Evolutionary conservation across 2,329 filamentous ascomycete genomes (phyloP).

Genomic region (Exophiala viscosa): DNA sequence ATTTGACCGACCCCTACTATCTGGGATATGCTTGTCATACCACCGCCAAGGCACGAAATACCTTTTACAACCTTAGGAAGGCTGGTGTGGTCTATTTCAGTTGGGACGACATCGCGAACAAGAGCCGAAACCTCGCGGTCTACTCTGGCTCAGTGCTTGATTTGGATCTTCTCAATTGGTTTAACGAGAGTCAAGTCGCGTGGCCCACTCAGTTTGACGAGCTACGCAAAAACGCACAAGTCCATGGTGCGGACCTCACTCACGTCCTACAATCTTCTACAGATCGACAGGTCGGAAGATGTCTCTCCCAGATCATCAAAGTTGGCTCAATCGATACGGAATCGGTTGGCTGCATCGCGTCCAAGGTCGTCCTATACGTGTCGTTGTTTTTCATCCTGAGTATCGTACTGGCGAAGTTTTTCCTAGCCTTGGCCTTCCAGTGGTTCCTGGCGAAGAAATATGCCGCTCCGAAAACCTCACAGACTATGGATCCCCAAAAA

Average conservation of each 20-base stretch:
- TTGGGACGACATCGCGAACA: slow-evolving; percentile 91
- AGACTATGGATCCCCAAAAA: slow-evolving; percentile 75
- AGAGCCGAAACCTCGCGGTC: slow-evolving; percentile 81
- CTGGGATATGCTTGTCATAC: slow-evolving; percentile 89
- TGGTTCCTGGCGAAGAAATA: slow-evolving; percentile 92
- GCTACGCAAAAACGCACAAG: slow-evolving; percentile 65
- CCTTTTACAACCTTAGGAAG: slow-evolving; percentile 70
- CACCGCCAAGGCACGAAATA: slow-evolving; percentile 59
- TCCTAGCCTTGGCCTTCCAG: slow-evolving; percentile 86
- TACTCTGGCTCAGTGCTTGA: slow-evolving; percentile 94
- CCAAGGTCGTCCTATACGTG: slow-evolving; percentile 92
- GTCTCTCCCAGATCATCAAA: slow-evolving; percentile 89
- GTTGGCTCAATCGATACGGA: slow-evolving; percentile 95
- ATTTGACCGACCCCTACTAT: slow-evolving; percentile 71
- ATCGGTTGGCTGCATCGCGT: slow-evolving; percentile 94
- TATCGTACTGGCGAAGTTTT: slow-evolving; percentile 80
- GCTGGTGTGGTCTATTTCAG: slow-evolving; percentile 91
- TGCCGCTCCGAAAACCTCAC: slow-evolving; percentile 78
- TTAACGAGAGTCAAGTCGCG: slow-evolving; percentile 74
- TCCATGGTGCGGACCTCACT: slow-evolving; percentile 84
- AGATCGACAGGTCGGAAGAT: slow-evolving; percentile 80
- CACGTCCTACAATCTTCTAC: slow-evolving; percentile 73
- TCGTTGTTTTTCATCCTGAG: slow-evolving; percentile 87
- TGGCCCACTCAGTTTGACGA: slow-evolving; percentile 76
- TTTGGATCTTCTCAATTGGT: slow-evolving; percentile 82